Conservation (phyloP, 345 rosid species). For the Euphorbia tirucalli region DNA sequence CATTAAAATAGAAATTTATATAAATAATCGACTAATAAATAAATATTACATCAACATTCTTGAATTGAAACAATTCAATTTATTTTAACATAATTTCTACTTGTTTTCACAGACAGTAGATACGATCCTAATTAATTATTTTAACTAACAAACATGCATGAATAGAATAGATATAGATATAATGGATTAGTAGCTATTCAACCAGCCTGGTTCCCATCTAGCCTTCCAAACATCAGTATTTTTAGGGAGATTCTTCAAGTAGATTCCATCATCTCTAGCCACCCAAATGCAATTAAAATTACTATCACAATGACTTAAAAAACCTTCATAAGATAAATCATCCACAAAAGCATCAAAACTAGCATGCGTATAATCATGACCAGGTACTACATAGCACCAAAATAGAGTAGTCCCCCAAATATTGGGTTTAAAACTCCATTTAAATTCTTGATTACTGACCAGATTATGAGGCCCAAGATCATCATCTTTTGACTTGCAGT, state of each 20-base stretch:
- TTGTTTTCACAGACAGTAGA: too few relatives aligned
- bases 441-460: neutral
- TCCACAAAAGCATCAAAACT: neutral
- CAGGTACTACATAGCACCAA: conserved; percentile 32
- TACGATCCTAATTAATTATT: too few relatives aligned
- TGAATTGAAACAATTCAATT: too few relatives aligned
- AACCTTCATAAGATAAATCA: too few relatives aligned
- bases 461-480: conserved; percentile 34
- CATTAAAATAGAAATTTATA: too few relatives aligned
- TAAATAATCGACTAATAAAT: too few relatives aligned
- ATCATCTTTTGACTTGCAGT: conserved; percentile 37
- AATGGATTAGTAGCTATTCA: too few relatives aligned
- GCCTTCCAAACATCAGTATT: neutral
- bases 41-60: too few relatives aligned
- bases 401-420: conserved; percentile 30
- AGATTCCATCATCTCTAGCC: neutral
- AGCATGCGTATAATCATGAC: conserved; percentile 20
- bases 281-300: neutral
- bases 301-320: neutral
- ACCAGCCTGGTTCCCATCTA: neutral
- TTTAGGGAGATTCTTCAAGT: neutral
- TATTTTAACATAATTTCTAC: too few relatives aligned
- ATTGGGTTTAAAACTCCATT: conserved; percentile 34
- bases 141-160: too few relatives aligned
- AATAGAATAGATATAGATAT: too few relatives aligned